Percentiles rank a stretch among this genome's conserved stretches.
Conservation (phyloP, 1,284 basidiomycete species). For the Pseudozyma sp. region DNA sequence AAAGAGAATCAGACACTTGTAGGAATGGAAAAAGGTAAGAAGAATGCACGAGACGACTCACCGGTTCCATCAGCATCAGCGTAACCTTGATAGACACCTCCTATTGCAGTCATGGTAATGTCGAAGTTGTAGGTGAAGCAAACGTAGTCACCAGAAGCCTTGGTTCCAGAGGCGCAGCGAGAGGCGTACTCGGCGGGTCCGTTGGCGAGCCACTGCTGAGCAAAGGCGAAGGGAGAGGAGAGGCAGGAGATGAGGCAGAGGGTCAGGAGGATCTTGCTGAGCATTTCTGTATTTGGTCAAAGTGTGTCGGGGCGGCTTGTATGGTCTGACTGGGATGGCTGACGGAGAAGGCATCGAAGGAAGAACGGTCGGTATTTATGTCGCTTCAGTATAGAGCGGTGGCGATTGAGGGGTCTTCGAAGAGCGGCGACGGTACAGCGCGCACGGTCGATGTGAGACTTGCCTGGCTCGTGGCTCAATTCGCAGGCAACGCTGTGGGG, state of each 20-base stretch:
- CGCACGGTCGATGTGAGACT: no score
- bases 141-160: constrained; percentile 2
- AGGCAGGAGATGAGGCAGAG: neutral
- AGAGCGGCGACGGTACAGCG: no score
- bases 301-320: no score
- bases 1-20: neutral
- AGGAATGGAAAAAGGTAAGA: neutral
- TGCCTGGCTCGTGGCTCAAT: no score
- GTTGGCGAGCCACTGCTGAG: constrained; percentile 6
- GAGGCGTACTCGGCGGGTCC: neutral
- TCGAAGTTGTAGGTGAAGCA: constrained; percentile 9
- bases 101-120: neutral
- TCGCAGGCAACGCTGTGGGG: no score
- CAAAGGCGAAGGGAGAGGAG: neutral
- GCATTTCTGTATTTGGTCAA: no score
- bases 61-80: neutral
- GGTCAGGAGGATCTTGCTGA: no score
- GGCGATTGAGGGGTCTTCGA: no score
- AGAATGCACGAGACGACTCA: neutral
- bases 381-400: no score
- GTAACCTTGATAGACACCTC: constrained; percentile 1
- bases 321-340: no score
- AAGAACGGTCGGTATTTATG: no score
- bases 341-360: no score
- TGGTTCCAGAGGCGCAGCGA: neutral